Base-by-base conservation (phyloP, 345 rosid genomes). In the Garcia nutans region DNA sequence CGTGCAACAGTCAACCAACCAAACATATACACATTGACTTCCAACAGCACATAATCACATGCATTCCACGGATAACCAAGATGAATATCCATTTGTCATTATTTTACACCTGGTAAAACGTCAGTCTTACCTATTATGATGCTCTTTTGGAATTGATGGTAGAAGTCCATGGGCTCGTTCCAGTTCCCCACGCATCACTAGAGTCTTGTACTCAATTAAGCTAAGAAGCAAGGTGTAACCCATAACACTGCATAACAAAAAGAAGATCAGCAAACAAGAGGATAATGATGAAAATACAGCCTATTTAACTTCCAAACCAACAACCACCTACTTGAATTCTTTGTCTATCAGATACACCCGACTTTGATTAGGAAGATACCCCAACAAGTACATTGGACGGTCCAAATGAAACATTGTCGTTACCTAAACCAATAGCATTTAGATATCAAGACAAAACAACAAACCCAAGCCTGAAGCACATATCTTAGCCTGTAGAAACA, bases 371-470 rank as follows among this genome's bases (percentile, higher is more conserved):
- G 98, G 97, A 80, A 96, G 97, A 85, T 96, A 96, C 20, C 98
- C 98, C 88, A 96, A 84, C 86, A 96, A 84, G 86, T 96, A 96
- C 98, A 96, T 96, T 42, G 99, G 99, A 50, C 98, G 97, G 80
- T 96, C 99, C 93, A 96, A 87, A 86, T 96, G 99, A 81, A 81
- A 93, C 99, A 96, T 96, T 23, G 99, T 96, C 44, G 98, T 93
- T 33, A 96, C 97, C 99, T 96, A 80, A 63, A 80, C 70, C 60
- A 71, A 66, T 62, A 24, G 72, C 5, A 41, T 62, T 62, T 47
- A 64, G 47, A 41, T 59, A 68, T 65, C 44, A 41, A 56, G 19
- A 58, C 28, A 17, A 12, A 28, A 42, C 50, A 65, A 24, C 31
- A 62, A 77, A 60, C 16, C 50, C 65, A 65, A 33, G 59, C 66